phyloP scores from a whole-genome alignment of 768 basidiomycete species.

The Leccinellum luteum region DNA sequence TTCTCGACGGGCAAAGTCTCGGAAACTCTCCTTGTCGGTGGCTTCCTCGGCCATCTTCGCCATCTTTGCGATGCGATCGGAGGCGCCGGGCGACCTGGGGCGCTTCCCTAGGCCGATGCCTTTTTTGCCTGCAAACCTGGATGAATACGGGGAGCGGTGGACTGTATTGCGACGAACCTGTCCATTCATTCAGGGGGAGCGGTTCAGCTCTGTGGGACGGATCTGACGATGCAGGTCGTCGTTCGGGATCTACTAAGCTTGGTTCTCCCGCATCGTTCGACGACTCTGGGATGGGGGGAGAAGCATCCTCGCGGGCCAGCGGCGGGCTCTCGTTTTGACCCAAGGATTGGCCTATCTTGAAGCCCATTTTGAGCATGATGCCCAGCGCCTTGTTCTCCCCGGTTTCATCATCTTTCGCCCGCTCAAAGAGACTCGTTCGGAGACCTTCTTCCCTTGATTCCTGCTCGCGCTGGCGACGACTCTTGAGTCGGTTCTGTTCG shows the following conservation, averaged over 20 bases:
- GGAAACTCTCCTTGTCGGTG: slow-evolving; percentile 52
- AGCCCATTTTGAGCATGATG: slow-evolving; percentile 96
- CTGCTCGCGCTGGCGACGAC: slow-evolving; percentile 60
- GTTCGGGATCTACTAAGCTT: background rate
- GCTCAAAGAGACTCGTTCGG: slow-evolving; percentile 76
- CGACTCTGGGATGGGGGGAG: slow-evolving; percentile 1
- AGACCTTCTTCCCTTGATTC: slow-evolving; percentile 78
- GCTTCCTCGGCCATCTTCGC: slow-evolving; percentile 56
- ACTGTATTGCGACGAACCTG: slow-evolving; percentile 48
- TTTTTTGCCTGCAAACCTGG: slow-evolving; percentile 56
- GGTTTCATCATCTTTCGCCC: slow-evolving; percentile 50
- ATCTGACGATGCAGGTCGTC: background rate
- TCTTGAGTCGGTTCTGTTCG: slow-evolving; percentile 64
- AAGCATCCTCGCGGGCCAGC: background rate
- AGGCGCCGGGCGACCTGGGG: slow-evolving; percentile 57
- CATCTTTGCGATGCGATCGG: slow-evolving; percentile 71
- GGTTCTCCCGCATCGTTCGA: slow-evolving; percentile 2
- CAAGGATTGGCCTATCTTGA: slow-evolving; percentile 78
- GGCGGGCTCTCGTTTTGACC: slow-evolving; percentile 40
- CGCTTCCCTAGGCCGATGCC: slow-evolving; percentile 76
- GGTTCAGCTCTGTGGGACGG: slow-evolving; percentile 59
- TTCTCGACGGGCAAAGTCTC: slow-evolving; percentile 67
- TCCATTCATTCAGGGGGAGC: slow-evolving; percentile 76
- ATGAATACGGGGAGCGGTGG: slow-evolving; percentile 1
- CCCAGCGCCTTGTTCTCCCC: slow-evolving; percentile 71